Evolutionary conservation across 1,284 basidiomycete genomes (phyloP).

Genomic region (Chalciporus sp.): DNA sequence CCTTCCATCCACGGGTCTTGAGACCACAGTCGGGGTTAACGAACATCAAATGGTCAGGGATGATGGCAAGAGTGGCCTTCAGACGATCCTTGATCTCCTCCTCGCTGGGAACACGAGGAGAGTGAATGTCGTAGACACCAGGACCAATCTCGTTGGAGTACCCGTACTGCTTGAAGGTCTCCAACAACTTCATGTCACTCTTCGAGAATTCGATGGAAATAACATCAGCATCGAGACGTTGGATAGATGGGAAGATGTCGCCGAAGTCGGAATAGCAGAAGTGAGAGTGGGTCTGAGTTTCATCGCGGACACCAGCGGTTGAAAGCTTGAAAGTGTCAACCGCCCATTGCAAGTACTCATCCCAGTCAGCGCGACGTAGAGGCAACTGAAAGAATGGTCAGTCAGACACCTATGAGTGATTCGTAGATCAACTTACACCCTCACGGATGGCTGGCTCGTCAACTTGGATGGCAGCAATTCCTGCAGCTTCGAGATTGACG

Average conservation of each 20-base stretch:
- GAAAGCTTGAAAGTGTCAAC: constrained; percentile 97
- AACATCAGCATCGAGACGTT: constrained; percentile 97
- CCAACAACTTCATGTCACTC: constrained; percentile 96
- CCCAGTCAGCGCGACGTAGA: constrained; percentile 93
- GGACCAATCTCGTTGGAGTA: constrained; percentile 99
- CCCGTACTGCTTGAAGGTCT: constrained; percentile 93
- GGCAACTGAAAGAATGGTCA: constrained; percentile 60
- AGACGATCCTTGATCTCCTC: constrained; percentile 97
- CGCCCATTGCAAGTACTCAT: constrained; percentile 93
- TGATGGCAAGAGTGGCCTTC: constrained; percentile 79
- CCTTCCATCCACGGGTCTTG: constrained; percentile 96
- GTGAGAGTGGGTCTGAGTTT: constrained; percentile 96
- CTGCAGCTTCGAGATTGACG: constrained; percentile 95
- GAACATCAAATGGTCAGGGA: constrained; percentile 81
- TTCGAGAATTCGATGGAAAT: constrained; percentile 99
- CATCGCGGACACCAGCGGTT: constrained; percentile 90
- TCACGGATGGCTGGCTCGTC: constrained; percentile 99
- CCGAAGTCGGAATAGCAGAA: constrained; percentile 98
- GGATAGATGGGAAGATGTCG: constrained; percentile 98
- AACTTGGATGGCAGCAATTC: constrained; percentile 98
- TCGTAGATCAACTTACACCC: constrained; percentile 61
- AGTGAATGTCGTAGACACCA: constrained; percentile 99
- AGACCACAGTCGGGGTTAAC: constrained; percentile 94
- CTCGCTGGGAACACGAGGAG: constrained; percentile 92
- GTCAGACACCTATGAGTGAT: constrained; percentile 15